Percentiles rank a stretch among this genome's conserved stretches.
phyloP scores from a whole-genome alignment of 768 basidiomycete species.

The Baorangia bicolor region DNA sequence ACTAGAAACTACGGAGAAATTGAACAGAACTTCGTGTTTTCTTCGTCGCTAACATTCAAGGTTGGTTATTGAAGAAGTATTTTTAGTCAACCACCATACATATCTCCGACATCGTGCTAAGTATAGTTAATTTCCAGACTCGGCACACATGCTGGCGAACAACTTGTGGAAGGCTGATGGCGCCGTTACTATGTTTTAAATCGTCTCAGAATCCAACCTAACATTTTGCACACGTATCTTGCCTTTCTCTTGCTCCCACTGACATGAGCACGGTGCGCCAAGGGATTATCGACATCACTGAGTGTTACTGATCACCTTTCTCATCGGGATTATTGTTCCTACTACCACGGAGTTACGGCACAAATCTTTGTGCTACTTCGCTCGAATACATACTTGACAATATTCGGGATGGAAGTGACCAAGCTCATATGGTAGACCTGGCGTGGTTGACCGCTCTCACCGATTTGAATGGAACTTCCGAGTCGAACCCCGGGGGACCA shows the following conservation, averaged over 20 bases:
- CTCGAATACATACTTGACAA: not conserved
- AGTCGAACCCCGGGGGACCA: not conserved
- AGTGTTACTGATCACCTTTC: not conserved
- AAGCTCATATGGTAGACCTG: no score
- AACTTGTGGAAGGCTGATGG: not conserved
- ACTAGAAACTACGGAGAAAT: constrained; percentile 3
- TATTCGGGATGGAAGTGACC: no score
- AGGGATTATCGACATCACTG: no score
- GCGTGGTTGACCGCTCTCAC: no score
- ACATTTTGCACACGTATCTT: not conserved
- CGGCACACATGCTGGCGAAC: no score
- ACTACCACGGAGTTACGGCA: not conserved
- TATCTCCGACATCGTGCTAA: no score
- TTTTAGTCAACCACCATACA: not conserved
- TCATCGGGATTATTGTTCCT: not conserved
- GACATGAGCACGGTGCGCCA: not conserved
- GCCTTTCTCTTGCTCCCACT: not conserved
- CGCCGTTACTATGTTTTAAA: not conserved
- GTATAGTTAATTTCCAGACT: no score
- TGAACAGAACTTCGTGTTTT: not conserved
- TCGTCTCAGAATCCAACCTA: not conserved
- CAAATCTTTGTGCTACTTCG: not conserved
- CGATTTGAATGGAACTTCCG: not conserved
- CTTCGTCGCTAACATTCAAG: no score
- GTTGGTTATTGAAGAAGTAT: not conserved